Evolutionary conservation across 305 asterid species (phyloP).

Genomic region (Withania somnifera): DNA sequence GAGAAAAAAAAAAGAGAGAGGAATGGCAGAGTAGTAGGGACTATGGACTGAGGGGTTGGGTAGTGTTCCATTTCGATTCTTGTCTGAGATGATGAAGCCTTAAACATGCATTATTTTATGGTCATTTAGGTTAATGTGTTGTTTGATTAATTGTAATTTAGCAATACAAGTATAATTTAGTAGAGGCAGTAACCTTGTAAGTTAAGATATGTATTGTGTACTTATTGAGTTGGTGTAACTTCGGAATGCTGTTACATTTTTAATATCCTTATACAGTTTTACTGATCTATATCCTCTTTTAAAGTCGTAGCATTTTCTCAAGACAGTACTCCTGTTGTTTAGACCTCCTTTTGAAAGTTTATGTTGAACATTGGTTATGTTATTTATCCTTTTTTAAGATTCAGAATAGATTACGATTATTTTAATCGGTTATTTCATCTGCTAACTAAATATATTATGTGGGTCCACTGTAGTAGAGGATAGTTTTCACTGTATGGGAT

Average conservation of each 20-base stretch:
- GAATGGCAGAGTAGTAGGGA: neutral
- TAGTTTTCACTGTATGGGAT: too few species aligned
- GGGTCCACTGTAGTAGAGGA: too few species aligned
- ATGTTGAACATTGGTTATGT: neutral
- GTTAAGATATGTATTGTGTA: too few species aligned
- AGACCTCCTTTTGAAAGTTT: neutral
- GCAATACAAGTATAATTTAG: too few species aligned
- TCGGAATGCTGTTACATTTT: too few species aligned
- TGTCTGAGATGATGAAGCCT: conserved; percentile 36
- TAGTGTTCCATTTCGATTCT: conserved; percentile 1
- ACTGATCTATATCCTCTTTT: neutral
- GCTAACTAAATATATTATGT: too few species aligned
- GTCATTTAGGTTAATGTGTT: too few species aligned
- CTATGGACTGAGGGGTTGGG: neutral
- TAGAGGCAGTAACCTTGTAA: too few species aligned
- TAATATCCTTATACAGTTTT: too few species aligned
- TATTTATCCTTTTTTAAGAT: neutral
- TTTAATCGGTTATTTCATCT: neutral
- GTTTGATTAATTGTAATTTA: too few species aligned
- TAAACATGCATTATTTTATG: neutral
- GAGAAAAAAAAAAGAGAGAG: neutral
- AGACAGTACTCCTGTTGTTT: neutral
- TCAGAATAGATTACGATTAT: neutral
- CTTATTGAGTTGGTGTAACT: too few species aligned
- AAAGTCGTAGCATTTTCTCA: neutral